A percentile compares a stretch with the other conserved stretches of the same genome.
Evolutionary conservation across 1,139 yeast genomes (phyloP).

Genomic region (Meyerozyma guilliermondii): DNA sequence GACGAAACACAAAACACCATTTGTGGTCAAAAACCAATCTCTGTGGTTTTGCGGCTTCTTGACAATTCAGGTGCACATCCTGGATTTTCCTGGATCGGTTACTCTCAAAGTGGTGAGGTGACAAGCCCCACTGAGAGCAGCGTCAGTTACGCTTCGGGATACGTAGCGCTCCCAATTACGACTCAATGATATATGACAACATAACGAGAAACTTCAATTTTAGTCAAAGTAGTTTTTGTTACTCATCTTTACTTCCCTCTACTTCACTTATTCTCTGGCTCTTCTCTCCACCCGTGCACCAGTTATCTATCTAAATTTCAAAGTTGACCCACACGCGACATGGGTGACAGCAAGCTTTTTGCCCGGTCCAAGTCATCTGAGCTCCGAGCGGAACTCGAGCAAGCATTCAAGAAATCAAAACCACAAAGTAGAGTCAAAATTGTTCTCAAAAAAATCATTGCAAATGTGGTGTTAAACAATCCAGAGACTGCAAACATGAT

Average conservation of each 20-base stretch:
- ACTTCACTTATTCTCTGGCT: background rate
- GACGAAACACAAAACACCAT: constrained; percentile 76
- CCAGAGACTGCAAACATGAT: constrained; percentile 65
- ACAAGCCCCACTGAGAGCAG: constrained; percentile 55
- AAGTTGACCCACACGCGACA: constrained; percentile 8
- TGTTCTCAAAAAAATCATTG: constrained; percentile 70
- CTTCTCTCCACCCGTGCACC: background rate
- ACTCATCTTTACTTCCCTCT: background rate
- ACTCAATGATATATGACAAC: background rate
- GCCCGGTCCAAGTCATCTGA: constrained; percentile 47
- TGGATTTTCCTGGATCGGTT: constrained; percentile 69
- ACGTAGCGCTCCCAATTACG: constrained; percentile 32
- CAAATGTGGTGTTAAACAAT: constrained; percentile 81
- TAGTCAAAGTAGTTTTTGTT: background rate
- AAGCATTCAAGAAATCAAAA: constrained; percentile 50
- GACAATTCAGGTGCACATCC: constrained; percentile 21
- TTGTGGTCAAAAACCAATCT: constrained; percentile 87
- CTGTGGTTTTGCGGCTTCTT: constrained; percentile 52
- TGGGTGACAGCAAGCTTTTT: constrained; percentile 43
- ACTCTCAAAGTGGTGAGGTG: constrained; percentile 71
- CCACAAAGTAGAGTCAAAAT: constrained; percentile 46
- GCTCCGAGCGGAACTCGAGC: constrained; percentile 50
- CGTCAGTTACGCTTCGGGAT: constrained; percentile 89
- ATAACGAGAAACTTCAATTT: background rate
- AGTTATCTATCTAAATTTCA: background rate